phyloP scores from a whole-genome alignment of 2,329 filamentous ascomycete genomes.

The Calonectria pteridis region DNA sequence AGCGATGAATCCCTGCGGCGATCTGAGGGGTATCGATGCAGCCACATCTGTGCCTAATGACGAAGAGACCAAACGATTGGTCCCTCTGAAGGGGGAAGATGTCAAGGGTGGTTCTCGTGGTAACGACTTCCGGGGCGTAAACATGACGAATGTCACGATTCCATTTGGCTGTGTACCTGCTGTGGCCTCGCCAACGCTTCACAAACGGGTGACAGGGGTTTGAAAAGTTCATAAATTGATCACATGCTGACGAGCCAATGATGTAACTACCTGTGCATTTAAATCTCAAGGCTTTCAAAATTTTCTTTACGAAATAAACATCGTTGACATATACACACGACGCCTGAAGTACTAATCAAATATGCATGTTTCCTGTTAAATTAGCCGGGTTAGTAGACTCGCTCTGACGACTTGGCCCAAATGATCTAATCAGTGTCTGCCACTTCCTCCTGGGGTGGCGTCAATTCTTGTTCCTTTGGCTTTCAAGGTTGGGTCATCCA shows the following conservation, averaged over 20 bases:
- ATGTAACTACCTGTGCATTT: not conserved
- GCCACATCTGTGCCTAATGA: not conserved
- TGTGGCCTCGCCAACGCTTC: not conserved
- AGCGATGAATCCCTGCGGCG: not conserved
- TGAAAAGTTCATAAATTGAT: not conserved
- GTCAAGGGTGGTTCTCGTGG: not conserved
- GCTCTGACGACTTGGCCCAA: not conserved
- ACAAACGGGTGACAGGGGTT: too few species aligned
- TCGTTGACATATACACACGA: not conserved
- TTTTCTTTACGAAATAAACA: not conserved
- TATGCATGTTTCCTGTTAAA: not conserved
- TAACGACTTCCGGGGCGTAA: not conserved
- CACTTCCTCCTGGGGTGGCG: not conserved
- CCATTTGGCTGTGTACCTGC: not conserved
- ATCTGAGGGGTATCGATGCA: not conserved
- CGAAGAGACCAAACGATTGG: too few species aligned
- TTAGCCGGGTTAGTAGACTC: not conserved
- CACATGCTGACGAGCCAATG: not conserved
- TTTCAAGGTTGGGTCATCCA: not conserved
- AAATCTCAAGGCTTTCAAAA: not conserved
- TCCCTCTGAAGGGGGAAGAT: not conserved
- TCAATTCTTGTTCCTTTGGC: not conserved
- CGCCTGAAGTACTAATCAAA: not conserved
- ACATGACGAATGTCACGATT: not conserved
- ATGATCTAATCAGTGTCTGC: not conserved